phyloP scores from a whole-genome alignment of 192 early-diverging fungal species.

The Linnemannia zychae region DNA sequence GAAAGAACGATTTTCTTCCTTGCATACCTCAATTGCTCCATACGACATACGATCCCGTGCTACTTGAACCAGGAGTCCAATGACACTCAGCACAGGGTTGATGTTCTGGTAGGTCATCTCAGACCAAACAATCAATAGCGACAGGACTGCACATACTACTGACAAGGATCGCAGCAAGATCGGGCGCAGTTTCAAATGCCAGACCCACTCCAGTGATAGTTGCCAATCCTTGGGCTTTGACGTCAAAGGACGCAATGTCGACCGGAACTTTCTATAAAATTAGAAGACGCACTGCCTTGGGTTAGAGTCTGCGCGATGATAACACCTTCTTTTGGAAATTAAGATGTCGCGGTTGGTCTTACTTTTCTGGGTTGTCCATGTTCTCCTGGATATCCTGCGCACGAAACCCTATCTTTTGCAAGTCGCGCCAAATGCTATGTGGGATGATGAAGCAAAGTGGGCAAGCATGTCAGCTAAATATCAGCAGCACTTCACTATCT shows the following conservation, averaged over 20 bases:
- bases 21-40: conserved; percentile 70
- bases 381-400: conserved; percentile 86
- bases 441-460: background rate
- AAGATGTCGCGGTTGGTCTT: conserved; percentile 31
- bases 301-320: background rate
- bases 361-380: conserved; percentile 73
- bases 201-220: conserved; percentile 82
- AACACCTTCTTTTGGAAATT: background rate
- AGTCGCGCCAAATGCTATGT: conserved; percentile 77
- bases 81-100: conserved; percentile 78
- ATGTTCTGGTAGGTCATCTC: conserved; percentile 90
- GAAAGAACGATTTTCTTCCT: background rate
- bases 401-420: conserved; percentile 83
- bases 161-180: conserved; percentile 69
- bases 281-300: background rate
- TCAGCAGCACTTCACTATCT: background rate
- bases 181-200: conserved; percentile 84
- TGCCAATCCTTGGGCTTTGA: conserved; percentile 56
- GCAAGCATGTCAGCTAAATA: background rate
- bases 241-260: conserved; percentile 63
- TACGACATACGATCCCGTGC: conserved; percentile 63
- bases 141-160: conserved; percentile 71
- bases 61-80: conserved; percentile 71
- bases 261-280: conserved; percentile 64
- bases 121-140: conserved; percentile 89